These are phyloP conservation scores for Trametes punicea DNA, from an alignment of 768 basidiomycete genomes.

Conservation along the genomic window DNA sequence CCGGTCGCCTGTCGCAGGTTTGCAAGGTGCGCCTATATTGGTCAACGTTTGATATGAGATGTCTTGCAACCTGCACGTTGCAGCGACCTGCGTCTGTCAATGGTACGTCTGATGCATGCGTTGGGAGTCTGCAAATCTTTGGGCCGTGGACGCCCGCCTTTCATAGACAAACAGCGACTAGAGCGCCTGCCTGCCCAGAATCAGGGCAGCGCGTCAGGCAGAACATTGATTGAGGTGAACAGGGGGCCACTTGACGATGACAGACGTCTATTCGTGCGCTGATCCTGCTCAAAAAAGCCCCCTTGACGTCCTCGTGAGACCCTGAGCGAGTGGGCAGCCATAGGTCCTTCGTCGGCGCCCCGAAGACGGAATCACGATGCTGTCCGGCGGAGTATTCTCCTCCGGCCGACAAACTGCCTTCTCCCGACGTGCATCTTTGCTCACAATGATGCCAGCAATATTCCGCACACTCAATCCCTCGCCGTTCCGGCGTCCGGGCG, in stretches of 20 bases:
- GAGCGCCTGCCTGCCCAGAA: neutral
- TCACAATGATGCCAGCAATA: neutral
- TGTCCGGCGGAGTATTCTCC: neutral
- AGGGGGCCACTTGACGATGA: neutral
- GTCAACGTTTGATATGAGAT: neutral
- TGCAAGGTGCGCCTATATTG: neutral
- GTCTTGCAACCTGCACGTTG: neutral
- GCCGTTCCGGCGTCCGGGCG: slow-evolving; percentile 1
- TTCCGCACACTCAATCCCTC: slow-evolving; percentile 8
- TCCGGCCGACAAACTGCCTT: neutral
- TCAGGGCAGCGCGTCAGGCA: slow-evolving; percentile 1
- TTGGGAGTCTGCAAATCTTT: neutral
- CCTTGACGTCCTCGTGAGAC: neutral
- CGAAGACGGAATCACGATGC: neutral
- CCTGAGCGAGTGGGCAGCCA: neutral
- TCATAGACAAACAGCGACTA: neutral
- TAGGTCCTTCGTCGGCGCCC: slow-evolving; percentile 8
- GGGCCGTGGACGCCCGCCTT: neutral
- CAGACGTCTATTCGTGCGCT: slow-evolving; percentile 15
- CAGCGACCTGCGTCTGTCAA: neutral
- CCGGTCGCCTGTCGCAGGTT: neutral
- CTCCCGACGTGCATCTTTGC: too few species aligned
- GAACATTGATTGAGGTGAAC: slow-evolving; percentile 6
- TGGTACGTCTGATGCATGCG: slow-evolving; percentile 3
- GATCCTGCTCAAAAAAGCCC: slow-evolving; percentile 1